Base-by-base conservation (phyloP, 306 rosid species). In the Ziziphus jujuba region DNA sequence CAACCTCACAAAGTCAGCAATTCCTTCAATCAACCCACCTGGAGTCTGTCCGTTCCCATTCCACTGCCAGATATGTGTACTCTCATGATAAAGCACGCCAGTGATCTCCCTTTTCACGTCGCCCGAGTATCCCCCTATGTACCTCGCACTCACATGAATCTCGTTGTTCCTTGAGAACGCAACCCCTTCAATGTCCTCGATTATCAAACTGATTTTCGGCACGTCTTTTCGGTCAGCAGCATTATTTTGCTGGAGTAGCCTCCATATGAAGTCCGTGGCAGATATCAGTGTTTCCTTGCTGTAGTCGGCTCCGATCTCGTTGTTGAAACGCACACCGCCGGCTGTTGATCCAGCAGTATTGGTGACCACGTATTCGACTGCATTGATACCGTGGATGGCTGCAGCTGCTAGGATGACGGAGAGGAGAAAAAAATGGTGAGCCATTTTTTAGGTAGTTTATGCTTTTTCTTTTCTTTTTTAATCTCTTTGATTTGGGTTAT, bases 31-130 rank as follows among this genome's bases (percentile, higher is more conserved):
- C 28, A 82, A 15, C 1, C 75, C 63, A 4, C 67, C 63, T 0
- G 84, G 81, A 3, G 85, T 61, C 25, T 16, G 35, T 14, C 20
- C 75, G 52, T 82, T 76, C 1, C 91, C 91, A 50, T 71, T 56
- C 91, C 95, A 90, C 55, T 90, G 96, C 95, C 87, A 90, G 2
- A 87, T 66, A 1, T 85, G 87, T 0, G 77, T 38, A 73, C 52
- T 58, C 63, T 84, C 87, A 19, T 84, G 91, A 19, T 81, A 87
- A 2, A 87, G 12, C 10, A 90, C 83, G 11, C 93, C 95, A 1
- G 72, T 63, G 0, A 87, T 33, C 40, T 77, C 89, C 0, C 12
- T 71, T 47, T 28, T 83, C 63, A 85, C 8, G 34, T 90, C 79
- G 1, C 88, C 88, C 0, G 24, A 2, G 63, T 73, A 87, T 7